Percentiles rank a stretch among this genome's conserved stretches.
These are phyloP conservation scores for Curvularia sp. DNA, from an alignment of 2,329 filamentous ascomycete genomes.

Conservation along the genomic window DNA sequence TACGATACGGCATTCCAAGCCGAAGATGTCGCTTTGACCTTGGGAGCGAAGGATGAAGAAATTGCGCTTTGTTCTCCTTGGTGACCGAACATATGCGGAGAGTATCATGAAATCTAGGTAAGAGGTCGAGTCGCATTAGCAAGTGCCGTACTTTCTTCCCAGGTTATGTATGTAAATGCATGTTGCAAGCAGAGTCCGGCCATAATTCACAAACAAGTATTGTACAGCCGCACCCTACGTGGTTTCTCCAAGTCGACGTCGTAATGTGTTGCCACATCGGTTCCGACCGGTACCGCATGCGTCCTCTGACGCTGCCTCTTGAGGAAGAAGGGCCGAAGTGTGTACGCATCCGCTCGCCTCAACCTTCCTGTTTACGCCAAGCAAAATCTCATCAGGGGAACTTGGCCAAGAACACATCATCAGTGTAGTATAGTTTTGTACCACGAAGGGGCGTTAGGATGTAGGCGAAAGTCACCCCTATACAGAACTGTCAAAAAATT, in stretches of 20 bases:
- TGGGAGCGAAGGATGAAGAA: neutral
- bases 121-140: neutral
- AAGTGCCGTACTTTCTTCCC: neutral
- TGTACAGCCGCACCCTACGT: neutral
- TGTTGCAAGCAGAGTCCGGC: neutral
- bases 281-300: conserved; percentile 1
- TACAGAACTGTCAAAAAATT: neutral
- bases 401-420: conserved; percentile 1
- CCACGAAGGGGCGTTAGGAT: conserved; percentile 1
- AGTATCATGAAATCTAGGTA: neutral
- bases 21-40: neutral
- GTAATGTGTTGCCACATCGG: neutral
- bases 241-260: neutral
- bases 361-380: conserved; percentile 4
- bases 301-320: neutral
- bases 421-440: conserved; percentile 9
- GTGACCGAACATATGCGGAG: neutral
- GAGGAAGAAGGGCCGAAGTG: neutral
- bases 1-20: neutral
- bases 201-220: neutral
- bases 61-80: neutral
- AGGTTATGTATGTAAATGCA: neutral
- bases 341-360: neutral
- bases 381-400: conserved; percentile 1
- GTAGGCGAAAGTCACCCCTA: neutral